Evolutionary conservation across 441 rosid species (phyloP).

Genomic region (Cnidoscolus chayamansa): DNA sequence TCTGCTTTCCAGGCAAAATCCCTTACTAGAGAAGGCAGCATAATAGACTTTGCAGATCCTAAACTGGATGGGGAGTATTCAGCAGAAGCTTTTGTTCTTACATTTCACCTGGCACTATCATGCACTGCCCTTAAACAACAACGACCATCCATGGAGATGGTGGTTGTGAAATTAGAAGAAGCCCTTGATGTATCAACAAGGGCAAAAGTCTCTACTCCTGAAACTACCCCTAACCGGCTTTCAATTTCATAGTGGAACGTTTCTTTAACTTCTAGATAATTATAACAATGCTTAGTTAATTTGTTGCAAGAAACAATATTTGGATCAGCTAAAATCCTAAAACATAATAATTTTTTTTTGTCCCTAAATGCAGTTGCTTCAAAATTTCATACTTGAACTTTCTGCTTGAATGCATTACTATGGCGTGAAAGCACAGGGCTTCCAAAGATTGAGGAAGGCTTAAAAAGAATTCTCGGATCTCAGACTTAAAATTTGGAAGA

Average conservation of each 20-base stretch:
- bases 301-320: neutral
- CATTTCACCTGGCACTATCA: slow-evolving; percentile 44
- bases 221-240: slow-evolving; percentile 19
- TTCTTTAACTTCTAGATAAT: neutral
- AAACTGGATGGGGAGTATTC: slow-evolving; percentile 43
- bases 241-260: neutral
- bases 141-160: slow-evolving; percentile 47
- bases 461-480: neutral
- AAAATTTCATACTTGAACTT: neutral
- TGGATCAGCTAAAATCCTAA: neutral
- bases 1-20: slow-evolving; percentile 43
- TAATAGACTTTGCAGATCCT: slow-evolving; percentile 40
- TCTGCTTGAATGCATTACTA: neutral
- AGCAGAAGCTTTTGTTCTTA: slow-evolving; percentile 44
- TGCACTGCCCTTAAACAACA: slow-evolving; percentile 42
- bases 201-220: slow-evolving; percentile 28
- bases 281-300: neutral
- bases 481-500: neutral
- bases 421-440: neutral
- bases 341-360: neutral
- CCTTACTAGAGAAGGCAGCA: slow-evolving; percentile 36
- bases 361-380: neutral
- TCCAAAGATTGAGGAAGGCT: neutral
- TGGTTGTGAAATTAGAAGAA: slow-evolving; percentile 35
- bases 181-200: slow-evolving; percentile 39